Evolutionary conservation across 2,329 filamentous ascomycete species (phyloP), one percentile per base, ranked within the genome.

Genomic region (Trichoderma sp.): DNA sequence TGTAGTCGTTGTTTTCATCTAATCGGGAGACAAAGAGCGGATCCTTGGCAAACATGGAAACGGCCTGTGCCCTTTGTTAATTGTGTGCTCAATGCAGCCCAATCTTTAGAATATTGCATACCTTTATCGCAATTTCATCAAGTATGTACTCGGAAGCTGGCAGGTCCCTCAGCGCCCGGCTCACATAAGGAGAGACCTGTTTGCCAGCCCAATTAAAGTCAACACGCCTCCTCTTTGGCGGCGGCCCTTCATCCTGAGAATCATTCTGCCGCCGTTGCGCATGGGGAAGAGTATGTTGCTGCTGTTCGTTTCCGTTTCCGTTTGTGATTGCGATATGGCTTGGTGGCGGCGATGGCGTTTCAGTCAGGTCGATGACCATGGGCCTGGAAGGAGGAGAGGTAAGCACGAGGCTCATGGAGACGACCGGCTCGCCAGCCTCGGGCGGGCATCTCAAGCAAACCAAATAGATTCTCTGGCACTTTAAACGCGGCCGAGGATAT

Each of bases 201-300:
- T 74, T 70, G 24, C 71, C 68, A 69, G 70, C 53, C 60, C 62
- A 53, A 58, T 69, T 74, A 28, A 75, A 47, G 6, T 75, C 75
- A 4, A 81, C 75, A 67, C 80, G 78, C 69, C 77, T 76, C 47
- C 77, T 76, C 74, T 82, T 82, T 7, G 72, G 67, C 7, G 78
- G 77, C 62, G 81, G 79, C 65, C 77, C 78, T 24, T 76, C 72
- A 14, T 67, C 7, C 1, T 58, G 72, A 15, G 71, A 15, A 0
- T 71, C 73, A 15, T 74, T 53, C 30, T 39, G 53, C 11, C 36
- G 57, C 1, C 7, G 43, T 58, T 61, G 66, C 39, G 39, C 1
- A 18, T 65, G 36, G 2, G n/a, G 39, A 7, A n/a, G 39, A 62
- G 47, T 5, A 18, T 24, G 24, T 8, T 60, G 57, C 11, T 57